Base-by-base conservation (phyloP, 176 grass and related monocot genomes). In the Oryza meyeriana region DNA sequence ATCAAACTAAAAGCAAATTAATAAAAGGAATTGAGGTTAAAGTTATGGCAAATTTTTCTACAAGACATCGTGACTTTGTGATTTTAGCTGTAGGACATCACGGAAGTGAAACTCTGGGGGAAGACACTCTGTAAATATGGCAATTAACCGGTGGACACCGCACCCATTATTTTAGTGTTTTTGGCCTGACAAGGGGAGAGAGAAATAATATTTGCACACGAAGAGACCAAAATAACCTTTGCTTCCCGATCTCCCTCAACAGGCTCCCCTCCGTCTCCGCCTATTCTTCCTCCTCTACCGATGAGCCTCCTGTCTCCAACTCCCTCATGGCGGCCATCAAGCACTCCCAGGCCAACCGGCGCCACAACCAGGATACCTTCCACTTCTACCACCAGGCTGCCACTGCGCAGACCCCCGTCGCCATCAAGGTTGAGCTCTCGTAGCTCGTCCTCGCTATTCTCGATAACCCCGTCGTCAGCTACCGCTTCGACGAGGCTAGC, bases 321-420 rank as follows among this genome's bases (percentile, higher is more conserved):
- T 97, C 92, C 6, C 90, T 97, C 26, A 94, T 97, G 94, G 90
- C 94, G 0, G 92, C 94, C 42, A 87, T 97, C 83, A 97, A 92
- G 90, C 87, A 90, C 22, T 94, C 94, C 14, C 94, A 97, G 87
- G 92, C 90, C 35, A 94, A 89, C 80, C 92, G 89, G 87, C 74
- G 92, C 0, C 79, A 92, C 32, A 97, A 97, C 42, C 92, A 89
- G 3, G 87, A 88, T 76, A 75, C 87, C 61, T 92, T 92, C 85
- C 94, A 97, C 69, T 83, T 97, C 36, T 97, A 97, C 83, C 92
- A 92, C 79, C 87, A 90, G 61, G 28, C 52, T 11, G 0, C 77
- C n/a, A 36, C 67, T 16, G 1, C 86, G 2, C 52, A 79, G 18
- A 55, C 91, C 1, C 85, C 93, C 45, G 81, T 78, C 14, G 83